Conservation (phyloP, 441 rosid species). For the Eruca vesicaria region DNA sequence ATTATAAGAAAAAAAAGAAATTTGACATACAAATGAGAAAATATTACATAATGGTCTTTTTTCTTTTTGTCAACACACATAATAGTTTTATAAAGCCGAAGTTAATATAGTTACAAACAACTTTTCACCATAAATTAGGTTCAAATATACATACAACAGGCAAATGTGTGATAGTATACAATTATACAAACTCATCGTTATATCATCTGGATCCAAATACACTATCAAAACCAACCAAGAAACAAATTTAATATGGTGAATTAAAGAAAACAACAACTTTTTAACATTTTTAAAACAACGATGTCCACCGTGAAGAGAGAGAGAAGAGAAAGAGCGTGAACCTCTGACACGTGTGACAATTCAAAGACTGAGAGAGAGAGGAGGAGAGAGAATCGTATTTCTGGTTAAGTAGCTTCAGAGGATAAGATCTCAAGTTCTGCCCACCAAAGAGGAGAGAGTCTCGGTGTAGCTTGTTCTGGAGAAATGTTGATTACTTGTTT, state of each 20-base stretch:
- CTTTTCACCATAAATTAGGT: slow-evolving; percentile 21
- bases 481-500: slow-evolving; percentile 53
- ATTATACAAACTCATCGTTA: slow-evolving; percentile 21
- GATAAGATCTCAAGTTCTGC: slow-evolving; percentile 90
- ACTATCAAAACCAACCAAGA: slow-evolving; percentile 34
- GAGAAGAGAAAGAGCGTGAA: background rate
- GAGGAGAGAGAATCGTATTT: slow-evolving; percentile 15
- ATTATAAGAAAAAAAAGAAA: too few species aligned
- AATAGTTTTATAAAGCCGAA: too few species aligned
- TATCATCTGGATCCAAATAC: slow-evolving; percentile 20
- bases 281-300: background rate
- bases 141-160: slow-evolving; percentile 7
- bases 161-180: slow-evolving; percentile 24
- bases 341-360: slow-evolving; percentile 9
- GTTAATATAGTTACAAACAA: slow-evolving; percentile 10
- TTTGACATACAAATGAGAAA: too few species aligned
- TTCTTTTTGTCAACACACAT: too few species aligned
- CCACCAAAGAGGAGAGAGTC: slow-evolving; percentile 94
- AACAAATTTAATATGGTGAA: slow-evolving; percentile 20
- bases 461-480: slow-evolving; percentile 80
- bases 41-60: too few species aligned
- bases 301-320: background rate
- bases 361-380: slow-evolving; percentile 10
- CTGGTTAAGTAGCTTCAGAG: slow-evolving; percentile 57
- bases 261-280: background rate